Percentiles rank a stretch among this genome's conserved stretches.
phyloP scores from a whole-genome alignment of 306 rosid genomes.

The Trichosanthes cucumerina region DNA sequence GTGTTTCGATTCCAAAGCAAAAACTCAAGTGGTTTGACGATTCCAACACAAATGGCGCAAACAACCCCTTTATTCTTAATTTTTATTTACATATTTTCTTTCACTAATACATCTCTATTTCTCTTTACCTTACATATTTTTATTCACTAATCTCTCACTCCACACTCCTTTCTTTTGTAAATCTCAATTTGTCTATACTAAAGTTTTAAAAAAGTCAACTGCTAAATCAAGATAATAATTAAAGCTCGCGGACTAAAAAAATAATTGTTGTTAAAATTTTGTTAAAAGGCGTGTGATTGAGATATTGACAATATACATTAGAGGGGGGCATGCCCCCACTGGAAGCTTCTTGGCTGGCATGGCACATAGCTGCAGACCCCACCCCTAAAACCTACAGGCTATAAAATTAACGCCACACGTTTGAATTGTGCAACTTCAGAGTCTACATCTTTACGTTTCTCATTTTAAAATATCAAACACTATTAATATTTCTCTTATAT shows the following conservation, averaged over 20 bases:
- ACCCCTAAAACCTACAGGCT: background rate
- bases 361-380: background rate
- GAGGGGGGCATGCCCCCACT: background rate
- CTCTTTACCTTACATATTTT: no score
- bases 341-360: background rate
- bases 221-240: background rate
- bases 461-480: no score
- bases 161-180: no score
- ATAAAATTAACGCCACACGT: background rate
- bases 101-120: no score
- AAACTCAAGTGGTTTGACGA: no score
- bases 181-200: no score
- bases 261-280: background rate
- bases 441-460: background rate
- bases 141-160: no score
- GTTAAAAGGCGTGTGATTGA: background rate
- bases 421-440: background rate
- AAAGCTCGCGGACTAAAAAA: background rate
- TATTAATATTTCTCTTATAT: no score
- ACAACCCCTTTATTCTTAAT: no score
- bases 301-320: background rate
- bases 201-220: background rate
- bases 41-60: no score
- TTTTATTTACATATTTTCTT: no score
- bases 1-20: no score